Conservation (phyloP, 371 early-diverging fungal species). For the Syncephalastrum sp. region DNA sequence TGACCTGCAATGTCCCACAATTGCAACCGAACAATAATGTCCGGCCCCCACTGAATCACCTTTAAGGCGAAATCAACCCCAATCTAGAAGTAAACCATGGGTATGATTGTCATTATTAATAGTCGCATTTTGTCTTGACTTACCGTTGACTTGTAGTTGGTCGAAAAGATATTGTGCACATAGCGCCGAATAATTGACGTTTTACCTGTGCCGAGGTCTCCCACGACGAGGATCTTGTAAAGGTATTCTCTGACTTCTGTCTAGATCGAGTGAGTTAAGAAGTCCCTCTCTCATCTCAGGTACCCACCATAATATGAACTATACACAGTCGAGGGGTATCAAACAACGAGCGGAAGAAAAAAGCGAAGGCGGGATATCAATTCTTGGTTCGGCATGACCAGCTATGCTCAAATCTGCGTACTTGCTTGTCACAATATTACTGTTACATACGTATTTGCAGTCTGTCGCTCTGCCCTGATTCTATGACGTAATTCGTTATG, state of each 20-base stretch:
- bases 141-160: slow-evolving; percentile 73
- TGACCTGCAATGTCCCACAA: slow-evolving; percentile 90
- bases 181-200: slow-evolving; percentile 68
- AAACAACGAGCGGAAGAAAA: too few relatives aligned
- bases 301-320: too few relatives aligned
- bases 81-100: slow-evolving; percentile 38
- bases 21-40: slow-evolving; percentile 64
- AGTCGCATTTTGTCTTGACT: slow-evolving; percentile 6
- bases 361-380: too few relatives aligned
- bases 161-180: slow-evolving; percentile 72
- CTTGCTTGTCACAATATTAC: too few relatives aligned
- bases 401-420: too few relatives aligned
- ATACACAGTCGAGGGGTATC: too few relatives aligned
- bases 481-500: too few relatives aligned
- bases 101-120: too few relatives aligned
- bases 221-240: slow-evolving; percentile 79
- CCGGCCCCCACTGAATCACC: slow-evolving; percentile 63
- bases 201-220: slow-evolving; percentile 79
- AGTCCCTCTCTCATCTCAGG: too few relatives aligned
- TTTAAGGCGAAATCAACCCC: slow-evolving; percentile 87
- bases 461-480: too few relatives aligned
- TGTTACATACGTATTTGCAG: too few relatives aligned
- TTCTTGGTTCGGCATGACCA: too few relatives aligned
- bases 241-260: slow-evolving; percentile 43
- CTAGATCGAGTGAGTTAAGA: slow-evolving; percentile 6